Percentiles rank a stretch among this genome's conserved stretches.
Evolutionary conservation across 805 yeast species (phyloP).

Genomic region (Naumovozyma baii): DNA sequence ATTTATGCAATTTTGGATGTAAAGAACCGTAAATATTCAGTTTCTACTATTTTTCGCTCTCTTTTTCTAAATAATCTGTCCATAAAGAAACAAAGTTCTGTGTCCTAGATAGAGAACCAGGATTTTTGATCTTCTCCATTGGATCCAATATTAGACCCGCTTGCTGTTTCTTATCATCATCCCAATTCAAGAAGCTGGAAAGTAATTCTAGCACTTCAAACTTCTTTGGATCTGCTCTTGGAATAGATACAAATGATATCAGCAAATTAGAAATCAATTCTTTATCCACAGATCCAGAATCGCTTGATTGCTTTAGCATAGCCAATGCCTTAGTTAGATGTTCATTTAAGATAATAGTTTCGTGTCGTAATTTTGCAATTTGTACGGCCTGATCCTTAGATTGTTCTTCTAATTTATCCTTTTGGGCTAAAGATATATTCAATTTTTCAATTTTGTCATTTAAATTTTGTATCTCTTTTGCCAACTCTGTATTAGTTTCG

Average conservation of each 20-base stretch:
- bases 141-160: slow-evolving; percentile 49
- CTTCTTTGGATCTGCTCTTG: slow-evolving; percentile 89
- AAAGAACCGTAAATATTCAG: no score
- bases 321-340: slow-evolving; percentile 89
- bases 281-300: slow-evolving; percentile 71
- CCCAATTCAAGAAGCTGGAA: slow-evolving; percentile 81
- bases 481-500: slow-evolving; percentile 10
- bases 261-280: slow-evolving; percentile 81
- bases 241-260: slow-evolving; percentile 74
- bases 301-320: slow-evolving; percentile 67
- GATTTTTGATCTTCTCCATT: slow-evolving; percentile 6
- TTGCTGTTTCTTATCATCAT: slow-evolving; percentile 61
- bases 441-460: slow-evolving; percentile 18
- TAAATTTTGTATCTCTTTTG: slow-evolving; percentile 16
- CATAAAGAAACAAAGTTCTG: slow-evolving; percentile 62
- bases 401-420: slow-evolving; percentile 40
- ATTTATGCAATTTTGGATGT: not conserved
- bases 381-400: slow-evolving; percentile 62
- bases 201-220: slow-evolving; percentile 84
- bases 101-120: slow-evolving; percentile 30
- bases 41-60: slow-evolving; percentile 34
- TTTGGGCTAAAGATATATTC: slow-evolving; percentile 16
- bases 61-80: slow-evolving; percentile 74
- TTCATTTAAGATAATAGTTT: slow-evolving; percentile 85
- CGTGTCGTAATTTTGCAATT: slow-evolving; percentile 88